Evolutionary conservation across 2,329 filamentous ascomycete genomes (phyloP).

Genomic region (Fusarium illudens): DNA sequence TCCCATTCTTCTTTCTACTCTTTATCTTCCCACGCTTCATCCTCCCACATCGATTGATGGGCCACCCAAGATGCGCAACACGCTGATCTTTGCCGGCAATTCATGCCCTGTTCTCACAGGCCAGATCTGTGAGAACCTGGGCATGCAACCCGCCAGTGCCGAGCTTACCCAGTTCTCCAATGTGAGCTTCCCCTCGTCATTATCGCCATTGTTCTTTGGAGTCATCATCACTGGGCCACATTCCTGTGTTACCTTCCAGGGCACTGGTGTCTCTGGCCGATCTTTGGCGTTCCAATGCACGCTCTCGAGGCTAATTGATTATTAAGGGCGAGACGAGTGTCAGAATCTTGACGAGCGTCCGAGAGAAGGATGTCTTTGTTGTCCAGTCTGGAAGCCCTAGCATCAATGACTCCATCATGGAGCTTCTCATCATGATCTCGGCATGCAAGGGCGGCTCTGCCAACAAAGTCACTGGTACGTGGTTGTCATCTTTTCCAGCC

Average conservation of each 20-base stretch:
- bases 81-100: slow-evolving; percentile 72
- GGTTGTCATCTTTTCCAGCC: slow-evolving; percentile 18
- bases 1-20: slow-evolving; percentile 25
- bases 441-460: slow-evolving; percentile 98
- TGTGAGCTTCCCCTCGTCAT: slow-evolving; percentile 57
- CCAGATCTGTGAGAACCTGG: slow-evolving; percentile 74
- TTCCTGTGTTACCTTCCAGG: slow-evolving; percentile 3
- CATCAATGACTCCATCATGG: slow-evolving; percentile 99
- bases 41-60: slow-evolving; percentile 36
- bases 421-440: slow-evolving; percentile 98
- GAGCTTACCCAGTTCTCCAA: slow-evolving; percentile 77
- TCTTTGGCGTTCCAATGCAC: slow-evolving; percentile 13
- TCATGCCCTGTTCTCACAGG: slow-evolving; percentile 71
- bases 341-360: slow-evolving; percentile 77
- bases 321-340: slow-evolving; percentile 73
- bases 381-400: slow-evolving; percentile 94
- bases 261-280: background rate
- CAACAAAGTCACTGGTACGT: slow-evolving; percentile 91
- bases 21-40: slow-evolving; percentile 38
- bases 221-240: slow-evolving; percentile 16
- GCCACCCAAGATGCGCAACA: slow-evolving; percentile 66
- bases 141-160: slow-evolving; percentile 70
- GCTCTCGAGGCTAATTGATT: slow-evolving; percentile 30
- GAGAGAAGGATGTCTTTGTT: slow-evolving; percentile 98
- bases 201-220: slow-evolving; percentile 14